Evolutionary conservation across 495 filamentous ascomycete genomes (phyloP), one percentile per base, ranked within the genome.

Genomic region (Penicillium waksmanii): DNA sequence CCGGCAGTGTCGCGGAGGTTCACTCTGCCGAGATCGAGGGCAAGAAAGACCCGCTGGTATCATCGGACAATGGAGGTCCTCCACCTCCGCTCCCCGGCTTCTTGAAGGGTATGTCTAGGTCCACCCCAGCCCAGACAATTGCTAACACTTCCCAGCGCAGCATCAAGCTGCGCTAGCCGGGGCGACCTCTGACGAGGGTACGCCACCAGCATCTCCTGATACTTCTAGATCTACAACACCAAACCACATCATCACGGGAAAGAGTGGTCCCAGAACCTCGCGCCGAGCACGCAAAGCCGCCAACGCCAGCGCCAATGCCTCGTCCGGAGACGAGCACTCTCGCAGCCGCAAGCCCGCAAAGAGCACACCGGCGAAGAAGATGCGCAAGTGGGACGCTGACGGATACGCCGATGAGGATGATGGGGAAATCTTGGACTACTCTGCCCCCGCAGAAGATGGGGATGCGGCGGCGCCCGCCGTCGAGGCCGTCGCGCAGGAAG

Each of bases 351-450:
- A 86, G 69, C 75, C 75, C 18, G 73, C 77, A 13, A 86, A 85
- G 69, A 74, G 76, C 19, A 31, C 27, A 31, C 54, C 66, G n/a
- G 81, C 76, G 7, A 98, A 98, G 81, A 92, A 90, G 63, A 87
- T 89, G 67, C 86, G 96, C 51, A 90, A 85, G 65, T 98, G 95
- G 95, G 89, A 94, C 72, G 92, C 88, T 0, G 90, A 94, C 71
- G 95, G 95, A 8, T 77, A 89, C 53, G 93, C 90, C 9, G 91
- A 93, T 63, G 95, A 97, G 66, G 91, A 90, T 51, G 91, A 92
- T 52, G 89, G 88, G 60, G 78, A 84, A 12, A 81, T 88, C 51
- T 78, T 98, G 31, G 95, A 98, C 74, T 98, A 98, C 70, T 98
- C 96, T 19, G 83, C 80, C 0, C 75, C 78, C 18, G 79, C 79